phyloP scores from a whole-genome alignment of 352 stramenopile species.

The Saprolegnia diclina region DNA sequence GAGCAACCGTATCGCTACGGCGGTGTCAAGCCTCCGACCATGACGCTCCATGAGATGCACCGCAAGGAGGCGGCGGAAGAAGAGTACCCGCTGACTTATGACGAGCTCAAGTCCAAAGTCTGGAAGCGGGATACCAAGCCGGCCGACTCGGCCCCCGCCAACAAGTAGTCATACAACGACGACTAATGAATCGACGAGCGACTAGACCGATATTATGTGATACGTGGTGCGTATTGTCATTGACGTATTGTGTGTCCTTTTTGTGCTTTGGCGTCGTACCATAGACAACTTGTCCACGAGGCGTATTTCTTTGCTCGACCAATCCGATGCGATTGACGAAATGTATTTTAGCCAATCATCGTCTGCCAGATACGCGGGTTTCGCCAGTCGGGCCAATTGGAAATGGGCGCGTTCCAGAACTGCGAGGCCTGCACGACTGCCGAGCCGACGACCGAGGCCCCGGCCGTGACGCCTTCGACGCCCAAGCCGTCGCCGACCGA shows the following conservation, averaged over 20 bases:
- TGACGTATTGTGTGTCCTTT: too few species aligned
- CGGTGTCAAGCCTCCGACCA: conserved; percentile 50
- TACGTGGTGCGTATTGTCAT: too few species aligned
- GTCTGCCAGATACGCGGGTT: neutral
- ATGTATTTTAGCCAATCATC: neutral
- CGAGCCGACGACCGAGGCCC: neutral
- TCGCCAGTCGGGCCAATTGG: neutral
- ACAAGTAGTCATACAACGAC: neutral
- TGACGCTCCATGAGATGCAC: conserved; percentile 71
- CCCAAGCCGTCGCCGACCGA: neutral
- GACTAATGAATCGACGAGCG: too few species aligned
- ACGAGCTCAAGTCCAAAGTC: conserved; percentile 80
- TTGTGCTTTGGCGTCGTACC: neutral
- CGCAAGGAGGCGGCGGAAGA: conserved; percentile 83
- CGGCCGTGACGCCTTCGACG: neutral
- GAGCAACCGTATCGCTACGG: conserved; percentile 68
- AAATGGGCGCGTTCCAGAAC: conserved; percentile 16
- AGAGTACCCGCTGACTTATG: conserved; percentile 81
- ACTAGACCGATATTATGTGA: too few species aligned
- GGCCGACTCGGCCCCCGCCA: neutral
- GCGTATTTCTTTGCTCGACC: too few species aligned
- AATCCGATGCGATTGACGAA: neutral
- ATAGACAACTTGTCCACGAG: neutral
- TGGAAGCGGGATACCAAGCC: conserved; percentile 32
- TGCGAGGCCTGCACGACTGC: conserved; percentile 9